A percentile compares a stretch with the other conserved stretches of the same genome.
Evolutionary conservation across 306 rosid species (phyloP).

Genomic region (Pachyrhizus erosus): DNA sequence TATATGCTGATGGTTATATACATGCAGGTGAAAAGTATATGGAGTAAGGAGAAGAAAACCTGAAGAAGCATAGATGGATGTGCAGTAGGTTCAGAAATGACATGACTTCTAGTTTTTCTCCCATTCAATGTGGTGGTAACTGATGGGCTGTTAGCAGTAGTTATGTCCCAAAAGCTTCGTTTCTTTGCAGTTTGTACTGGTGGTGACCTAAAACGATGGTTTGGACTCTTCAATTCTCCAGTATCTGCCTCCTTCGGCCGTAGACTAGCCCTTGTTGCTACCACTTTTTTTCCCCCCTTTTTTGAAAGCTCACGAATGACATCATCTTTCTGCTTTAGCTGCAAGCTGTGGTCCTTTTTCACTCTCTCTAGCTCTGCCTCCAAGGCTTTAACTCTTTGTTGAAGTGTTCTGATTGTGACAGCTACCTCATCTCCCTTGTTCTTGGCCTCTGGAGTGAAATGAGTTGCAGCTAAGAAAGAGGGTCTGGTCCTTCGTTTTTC

Average conservation of each 20-base stretch:
- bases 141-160: conserved; percentile 80
- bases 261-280: conserved; percentile 60
- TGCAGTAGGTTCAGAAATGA: conserved; percentile 62
- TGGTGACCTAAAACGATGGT: conserved; percentile 78
- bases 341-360: conserved; percentile 66
- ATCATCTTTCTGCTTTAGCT: conserved; percentile 77
- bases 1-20: not conserved
- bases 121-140: conserved; percentile 66
- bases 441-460: conserved; percentile 77
- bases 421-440: conserved; percentile 62
- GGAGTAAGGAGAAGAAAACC: conserved; percentile 52
- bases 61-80: conserved; percentile 88
- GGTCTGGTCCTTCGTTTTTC: conserved; percentile 62
- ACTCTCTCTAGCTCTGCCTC: conserved; percentile 77
- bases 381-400: conserved; percentile 58
- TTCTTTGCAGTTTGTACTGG: conserved; percentile 78
- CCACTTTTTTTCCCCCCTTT: conserved; percentile 49
- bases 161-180: conserved; percentile 93
- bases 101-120: conserved; percentile 88
- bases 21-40: not conserved
- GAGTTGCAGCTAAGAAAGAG: conserved; percentile 58
- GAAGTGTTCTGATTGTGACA: conserved; percentile 56
- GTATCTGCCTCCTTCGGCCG: conserved; percentile 66
- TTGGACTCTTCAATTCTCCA: conserved; percentile 77
- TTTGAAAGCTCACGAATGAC: conserved; percentile 66